Evolutionary conservation across 2,329 filamentous ascomycete genomes (phyloP).

Genomic region (Xylariaceae sp.): DNA sequence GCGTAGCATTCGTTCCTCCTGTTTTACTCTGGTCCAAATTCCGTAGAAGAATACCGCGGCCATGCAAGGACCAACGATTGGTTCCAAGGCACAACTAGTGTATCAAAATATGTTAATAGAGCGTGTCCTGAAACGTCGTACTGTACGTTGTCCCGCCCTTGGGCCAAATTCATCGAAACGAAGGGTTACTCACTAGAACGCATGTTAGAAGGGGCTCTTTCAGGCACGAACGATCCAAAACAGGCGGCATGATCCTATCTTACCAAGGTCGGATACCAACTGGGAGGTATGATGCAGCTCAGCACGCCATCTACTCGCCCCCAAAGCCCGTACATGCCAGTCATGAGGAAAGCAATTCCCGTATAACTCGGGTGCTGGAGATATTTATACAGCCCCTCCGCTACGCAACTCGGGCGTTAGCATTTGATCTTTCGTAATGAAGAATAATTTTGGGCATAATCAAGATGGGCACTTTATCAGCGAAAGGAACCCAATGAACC

Average conservation of each 20-base stretch:
- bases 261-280: background rate
- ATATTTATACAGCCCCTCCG: conserved; percentile 44
- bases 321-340: conserved; percentile 32
- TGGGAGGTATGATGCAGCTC: conserved; percentile 36
- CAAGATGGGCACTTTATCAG: no score
- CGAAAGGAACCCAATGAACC: no score
- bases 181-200: no score
- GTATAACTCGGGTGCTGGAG: conserved; percentile 53
- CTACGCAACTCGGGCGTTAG: background rate
- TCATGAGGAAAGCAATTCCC: conserved; percentile 35
- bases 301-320: conserved; percentile 35
- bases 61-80: conserved; percentile 13
- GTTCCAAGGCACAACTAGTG: background rate
- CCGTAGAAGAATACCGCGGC: conserved; percentile 23
- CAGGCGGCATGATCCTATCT: no score
- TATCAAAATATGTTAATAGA: no score
- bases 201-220: no score
- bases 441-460: no score
- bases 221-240: no score
- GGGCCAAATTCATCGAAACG: no score
- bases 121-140: background rate
- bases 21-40: conserved; percentile 35
- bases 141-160: no score
- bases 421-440: no score
- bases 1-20: conserved; percentile 50